Percentiles rank a stretch among this genome's conserved stretches.
These are phyloP conservation scores for Xylaria sp. DNA, from an alignment of 2,329 filamentous ascomycete species.

Conservation along the genomic window DNA sequence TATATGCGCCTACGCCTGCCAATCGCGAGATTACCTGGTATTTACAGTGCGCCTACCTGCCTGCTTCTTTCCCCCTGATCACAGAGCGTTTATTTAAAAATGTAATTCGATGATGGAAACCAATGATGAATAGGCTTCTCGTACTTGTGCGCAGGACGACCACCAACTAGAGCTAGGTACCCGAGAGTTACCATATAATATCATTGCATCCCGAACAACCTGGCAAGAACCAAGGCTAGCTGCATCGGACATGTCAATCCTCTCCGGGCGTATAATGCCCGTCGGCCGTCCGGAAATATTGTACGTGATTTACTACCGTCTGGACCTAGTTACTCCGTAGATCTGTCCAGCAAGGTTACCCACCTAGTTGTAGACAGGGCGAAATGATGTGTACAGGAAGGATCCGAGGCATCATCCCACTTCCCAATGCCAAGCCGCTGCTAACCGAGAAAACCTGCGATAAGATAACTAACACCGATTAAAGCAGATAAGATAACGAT, in stretches of 20 bases:
- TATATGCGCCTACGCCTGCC: no score
- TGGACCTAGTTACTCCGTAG: no score
- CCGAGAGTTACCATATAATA: no score
- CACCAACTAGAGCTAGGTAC: background rate
- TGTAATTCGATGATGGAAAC: background rate
- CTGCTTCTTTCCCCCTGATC: background rate
- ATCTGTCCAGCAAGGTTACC: no score
- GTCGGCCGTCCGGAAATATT: no score
- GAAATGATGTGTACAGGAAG: no score
- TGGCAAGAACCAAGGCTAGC: background rate
- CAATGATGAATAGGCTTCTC: background rate
- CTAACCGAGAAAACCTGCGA: background rate
- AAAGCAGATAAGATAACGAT: constrained; percentile 5
- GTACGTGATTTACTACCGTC: no score
- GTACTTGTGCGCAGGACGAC: background rate
- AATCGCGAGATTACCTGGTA: background rate
- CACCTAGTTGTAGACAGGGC: no score
- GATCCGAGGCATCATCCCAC: no score
- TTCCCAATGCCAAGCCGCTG: background rate
- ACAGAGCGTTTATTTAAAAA: background rate
- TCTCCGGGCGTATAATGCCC: no score
- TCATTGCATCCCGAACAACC: background rate
- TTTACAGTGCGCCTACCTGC: background rate
- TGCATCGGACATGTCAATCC: background rate
- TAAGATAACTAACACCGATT: background rate